Conservation (phyloP, 2,329 filamentous ascomycete species). For the Colletotrichum tamarilloi region DNA sequence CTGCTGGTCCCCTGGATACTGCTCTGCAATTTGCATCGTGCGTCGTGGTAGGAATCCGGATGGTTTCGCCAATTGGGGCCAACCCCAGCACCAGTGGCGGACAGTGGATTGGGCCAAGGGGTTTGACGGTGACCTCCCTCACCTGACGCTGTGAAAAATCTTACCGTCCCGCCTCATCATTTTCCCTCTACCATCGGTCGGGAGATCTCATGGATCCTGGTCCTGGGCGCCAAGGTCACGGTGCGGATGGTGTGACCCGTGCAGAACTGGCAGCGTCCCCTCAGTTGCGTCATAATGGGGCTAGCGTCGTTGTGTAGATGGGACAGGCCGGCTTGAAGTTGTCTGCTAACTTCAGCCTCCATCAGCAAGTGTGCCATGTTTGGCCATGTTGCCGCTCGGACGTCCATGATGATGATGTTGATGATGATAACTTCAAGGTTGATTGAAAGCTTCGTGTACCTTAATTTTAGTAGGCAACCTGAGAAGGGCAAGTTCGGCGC, state of each 20-base stretch:
- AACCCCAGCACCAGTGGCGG: slow-evolving; percentile 24
- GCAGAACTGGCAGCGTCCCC: slow-evolving; percentile 31
- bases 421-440: slow-evolving; percentile 26
- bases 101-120: slow-evolving; percentile 4
- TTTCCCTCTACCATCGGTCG: slow-evolving; percentile 18
- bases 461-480: not conserved
- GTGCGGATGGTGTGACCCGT: slow-evolving; percentile 31
- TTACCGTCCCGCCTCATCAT: slow-evolving; percentile 36
- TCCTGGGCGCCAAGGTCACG: slow-evolving; percentile 31
- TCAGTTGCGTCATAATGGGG: slow-evolving; percentile 35
- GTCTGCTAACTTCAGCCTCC: slow-evolving; percentile 24
- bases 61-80: slow-evolving; percentile 31
- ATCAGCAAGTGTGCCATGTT: slow-evolving; percentile 25
- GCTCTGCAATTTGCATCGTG: not conserved
- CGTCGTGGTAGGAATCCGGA: not conserved
- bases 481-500: not conserved
- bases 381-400: slow-evolving; percentile 6
- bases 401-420: not conserved
- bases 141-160: slow-evolving; percentile 34
- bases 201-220: slow-evolving; percentile 31
- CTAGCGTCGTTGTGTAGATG: not conserved
- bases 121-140: slow-evolving; percentile 5
- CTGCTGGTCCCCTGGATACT: not conserved
- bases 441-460: not conserved
- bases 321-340: slow-evolving; percentile 14